Evolutionary conservation across 192 early-diverging fungal genomes (phyloP), one percentile per base, ranked within the genome.

Genomic region (Backusella circina): DNA sequence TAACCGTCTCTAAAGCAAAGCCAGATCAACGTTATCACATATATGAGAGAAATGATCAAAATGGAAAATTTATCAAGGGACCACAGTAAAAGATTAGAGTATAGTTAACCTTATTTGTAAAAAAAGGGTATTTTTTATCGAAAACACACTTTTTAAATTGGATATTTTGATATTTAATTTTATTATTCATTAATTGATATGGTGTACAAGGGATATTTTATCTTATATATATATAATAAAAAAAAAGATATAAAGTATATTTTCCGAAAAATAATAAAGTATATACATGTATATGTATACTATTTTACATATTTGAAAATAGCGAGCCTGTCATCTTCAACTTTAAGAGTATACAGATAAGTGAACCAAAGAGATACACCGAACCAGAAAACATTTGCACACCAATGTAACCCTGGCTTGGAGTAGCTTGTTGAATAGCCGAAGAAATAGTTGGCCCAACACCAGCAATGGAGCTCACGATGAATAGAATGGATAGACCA

Each of bases 351-450:
- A 80, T 30, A 71, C 69, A 75, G 8, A 72, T 68, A 8, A 76
- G 9, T 3, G 74, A 44, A 1, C 79, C 79, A 61, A 80, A 30
- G 16, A 80, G 30, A n/a, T 72, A 76, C 2, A 76, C 67, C 21
- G 70, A n/a, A 30, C 74, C 71, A 31, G 75, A 76, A 35, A 80
- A 80, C 75, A 80, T 76, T 70, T 80, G 79, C 0, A 76, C 70
- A 36, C 75, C 75, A 61, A 80, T 68, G 54, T 76, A 80, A 13
- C 39, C 47, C 0, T 61, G 16, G n/a, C 21, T 23, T 8, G 65
- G 50, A 23, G 71, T 76, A 28, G 70, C 54, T 18, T 30, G 8
- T 50, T 80, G 70, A 41, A 80, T 75, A 28, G 71, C 79, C 6
- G 71, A 71, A 36, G 74, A 71, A 76, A 76, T 70, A 3, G 72